A percentile compares a stretch with the other conserved stretches of the same genome.
These are phyloP conservation scores for Linderniella brevidens DNA, from an alignment of 257 asterid genomes.

Conservation along the genomic window DNA sequence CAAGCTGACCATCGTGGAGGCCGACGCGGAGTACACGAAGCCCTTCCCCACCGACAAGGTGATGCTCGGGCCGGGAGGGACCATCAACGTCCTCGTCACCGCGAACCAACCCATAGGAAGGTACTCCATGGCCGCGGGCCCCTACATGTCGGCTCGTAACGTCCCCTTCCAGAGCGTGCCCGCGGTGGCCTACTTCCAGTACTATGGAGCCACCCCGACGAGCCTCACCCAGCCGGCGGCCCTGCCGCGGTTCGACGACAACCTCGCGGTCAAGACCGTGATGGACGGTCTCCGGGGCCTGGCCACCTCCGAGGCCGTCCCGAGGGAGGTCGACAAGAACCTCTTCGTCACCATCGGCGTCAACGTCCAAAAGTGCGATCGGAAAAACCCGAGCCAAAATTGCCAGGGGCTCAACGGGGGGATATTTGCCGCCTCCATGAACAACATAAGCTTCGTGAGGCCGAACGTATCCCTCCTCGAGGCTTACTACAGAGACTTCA, in stretches of 20 bases:
- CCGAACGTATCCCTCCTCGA: conserved; percentile 41
- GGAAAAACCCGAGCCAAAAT: conserved; percentile 21
- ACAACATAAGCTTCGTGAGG: conserved; percentile 37
- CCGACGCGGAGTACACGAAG: conserved; percentile 52
- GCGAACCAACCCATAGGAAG: conserved; percentile 35
- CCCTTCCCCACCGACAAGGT: conserved; percentile 32
- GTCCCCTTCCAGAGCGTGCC: conserved; percentile 37
- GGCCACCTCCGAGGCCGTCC: conserved; percentile 16
- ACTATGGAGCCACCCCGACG: conserved; percentile 30
- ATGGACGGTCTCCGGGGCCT: conserved; percentile 47
- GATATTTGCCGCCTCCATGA: conserved; percentile 50
- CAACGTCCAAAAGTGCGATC: conserved; percentile 32
- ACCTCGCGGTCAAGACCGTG: conserved; percentile 37
- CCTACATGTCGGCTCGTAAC: conserved; percentile 49
- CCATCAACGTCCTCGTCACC: conserved; percentile 40
- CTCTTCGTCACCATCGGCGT: conserved; percentile 43
- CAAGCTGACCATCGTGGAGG: conserved; percentile 38
- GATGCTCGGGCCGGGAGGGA: conserved; percentile 57
- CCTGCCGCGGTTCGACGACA: conserved; percentile 36
- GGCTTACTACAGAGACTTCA: conserved; percentile 25
- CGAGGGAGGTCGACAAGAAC: conserved; percentile 31
- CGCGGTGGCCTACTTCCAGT: conserved; percentile 42
- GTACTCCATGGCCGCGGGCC: conserved; percentile 50
- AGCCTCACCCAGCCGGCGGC: conserved; percentile 25
- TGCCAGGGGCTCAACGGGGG: conserved; percentile 47